Conservation (phyloP, 2,329 filamentous ascomycete species). For the Ceratocystis albifundus region DNA sequence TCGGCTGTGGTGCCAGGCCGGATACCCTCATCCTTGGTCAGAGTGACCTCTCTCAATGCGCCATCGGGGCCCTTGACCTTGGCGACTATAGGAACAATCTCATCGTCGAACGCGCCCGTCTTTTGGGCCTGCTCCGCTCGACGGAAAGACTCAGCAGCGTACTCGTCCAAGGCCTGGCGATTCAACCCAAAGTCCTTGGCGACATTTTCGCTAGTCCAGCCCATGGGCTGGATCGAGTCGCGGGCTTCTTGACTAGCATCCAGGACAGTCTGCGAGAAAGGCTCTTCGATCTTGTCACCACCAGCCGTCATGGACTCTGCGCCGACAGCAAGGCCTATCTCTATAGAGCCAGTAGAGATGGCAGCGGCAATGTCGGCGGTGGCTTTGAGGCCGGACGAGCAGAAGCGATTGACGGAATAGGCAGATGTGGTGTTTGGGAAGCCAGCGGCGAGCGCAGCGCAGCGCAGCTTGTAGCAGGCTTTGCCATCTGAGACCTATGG, state of each 20-base stretch:
- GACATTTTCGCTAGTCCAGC: conserved; percentile 95
- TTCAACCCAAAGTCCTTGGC: conserved; percentile 78
- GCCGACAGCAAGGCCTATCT: conserved; percentile 76
- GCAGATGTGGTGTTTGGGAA: conserved; percentile 82
- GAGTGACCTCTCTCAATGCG: conserved; percentile 61
- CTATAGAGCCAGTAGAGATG: conserved; percentile 69
- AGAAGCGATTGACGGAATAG: conserved; percentile 86
- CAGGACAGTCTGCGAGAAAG: conserved; percentile 49
- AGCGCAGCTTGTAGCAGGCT: conserved; percentile 82
- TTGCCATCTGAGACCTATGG: conserved; percentile 66
- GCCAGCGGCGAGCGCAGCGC: conserved; percentile 71
- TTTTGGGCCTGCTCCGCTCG: conserved; percentile 85
- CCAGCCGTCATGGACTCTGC: conserved; percentile 77
- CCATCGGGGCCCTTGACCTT: conserved; percentile 76
- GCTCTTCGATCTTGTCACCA: conserved; percentile 42
- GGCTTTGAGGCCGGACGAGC: conserved; percentile 89
- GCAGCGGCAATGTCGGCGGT: conserved; percentile 89
- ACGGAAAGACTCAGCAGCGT: conserved; percentile 75
- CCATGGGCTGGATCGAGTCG: conserved; percentile 93
- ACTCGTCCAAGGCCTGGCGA: conserved; percentile 71
- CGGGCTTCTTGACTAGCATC: conserved; percentile 58
- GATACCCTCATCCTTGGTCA: conserved; percentile 83
- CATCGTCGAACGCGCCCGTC: conserved; percentile 80
- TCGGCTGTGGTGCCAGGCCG: conserved; percentile 82
- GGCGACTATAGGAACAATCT: conserved; percentile 80